Conservation (phyloP, 331 rosid species). For the Stylosanthes scabra region DNA sequence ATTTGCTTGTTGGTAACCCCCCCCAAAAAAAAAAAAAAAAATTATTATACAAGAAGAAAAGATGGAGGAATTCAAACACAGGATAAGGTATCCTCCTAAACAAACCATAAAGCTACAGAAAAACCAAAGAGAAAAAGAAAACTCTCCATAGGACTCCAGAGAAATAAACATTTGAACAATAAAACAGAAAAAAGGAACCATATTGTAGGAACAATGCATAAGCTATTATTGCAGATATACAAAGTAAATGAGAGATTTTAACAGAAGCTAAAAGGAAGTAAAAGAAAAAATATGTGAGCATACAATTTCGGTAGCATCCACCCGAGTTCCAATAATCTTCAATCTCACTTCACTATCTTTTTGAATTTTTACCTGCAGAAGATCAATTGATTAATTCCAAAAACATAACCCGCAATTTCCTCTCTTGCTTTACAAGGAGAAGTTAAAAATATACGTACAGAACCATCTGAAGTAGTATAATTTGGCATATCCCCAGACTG, state of each 20-base stretch:
- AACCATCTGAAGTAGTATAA: slow-evolving; percentile 94
- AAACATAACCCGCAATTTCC: neutral
- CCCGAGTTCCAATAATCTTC: slow-evolving; percentile 95
- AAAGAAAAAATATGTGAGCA: slow-evolving; percentile 28
- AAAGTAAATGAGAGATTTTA: slow-evolving; percentile 21
- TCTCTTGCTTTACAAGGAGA: slow-evolving; percentile 22
- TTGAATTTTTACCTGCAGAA: slow-evolving; percentile 88
- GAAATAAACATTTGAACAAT: neutral
- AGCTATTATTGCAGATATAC: neutral
- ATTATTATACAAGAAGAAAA: too few relatives aligned
- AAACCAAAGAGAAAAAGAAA: neutral
- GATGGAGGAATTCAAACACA: neutral
- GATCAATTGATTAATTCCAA: slow-evolving; percentile 38
- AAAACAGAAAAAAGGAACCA: neutral
- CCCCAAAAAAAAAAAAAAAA: too few relatives aligned
- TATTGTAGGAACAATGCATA: neutral
- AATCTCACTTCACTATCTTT: slow-evolving; percentile 96
- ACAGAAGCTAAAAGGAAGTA: slow-evolving; percentile 18
- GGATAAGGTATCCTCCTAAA: neutral
- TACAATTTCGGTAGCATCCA: slow-evolving; percentile 97
- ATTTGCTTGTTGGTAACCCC: neutral
- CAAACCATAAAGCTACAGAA: neutral
- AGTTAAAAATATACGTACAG: slow-evolving; percentile 51
- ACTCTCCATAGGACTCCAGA: neutral
- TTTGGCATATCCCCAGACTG: slow-evolving; percentile 91